Base-by-base conservation (phyloP, 1,284 basidiomycete species). In the Moesziomyces sp. region DNA sequence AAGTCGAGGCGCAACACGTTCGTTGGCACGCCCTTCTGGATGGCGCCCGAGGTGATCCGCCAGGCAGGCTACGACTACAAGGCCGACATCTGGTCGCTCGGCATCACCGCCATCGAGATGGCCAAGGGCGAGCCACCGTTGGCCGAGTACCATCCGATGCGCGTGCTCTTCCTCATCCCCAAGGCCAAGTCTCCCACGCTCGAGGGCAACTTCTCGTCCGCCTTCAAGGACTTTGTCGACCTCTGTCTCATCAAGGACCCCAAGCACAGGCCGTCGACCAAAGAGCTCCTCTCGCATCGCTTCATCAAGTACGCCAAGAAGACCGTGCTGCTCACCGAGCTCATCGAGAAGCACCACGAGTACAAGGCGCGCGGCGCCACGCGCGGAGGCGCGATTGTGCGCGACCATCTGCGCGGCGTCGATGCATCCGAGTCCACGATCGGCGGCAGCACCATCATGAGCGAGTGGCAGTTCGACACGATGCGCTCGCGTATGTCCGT, bases 381-480 rank as follows among this genome's bases (percentile, higher is more conserved):
- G 9, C 42, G 74, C 11, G 78, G 75, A 16, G 74, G 72, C 18
- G 59, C 68, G 33, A 72, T 69, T 45, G 73, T 76, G 14, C 66
- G 72, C 56, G 72, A 74, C 49, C 74, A 77, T 56, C 58, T 74
- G 45, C 71, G 70, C 10, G 73, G 63, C 11, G 49, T 70, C 54
- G 64, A 75, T 14, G 35, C 58, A 7, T 63, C 73, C 23, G 58
- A 74, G 13, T 66, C 76, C 14, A 74, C 58, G 2, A 58, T 78
- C 24, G 77, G 61, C 46, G 64, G 30, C 19, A 84, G 84, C 38
- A 93, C 92, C 3, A 88, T 95, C 83, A 89, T 89, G 79, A 93
- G 91, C 80, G 93, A 94, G 71, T 97, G 94, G 95, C 93, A 93
- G 84, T 99, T 97, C 84, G 94, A 97, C 76, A 97, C 93, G 1